Conservation (phyloP, 2,329 filamentous ascomycete genomes). For the Curvularia verruculosa region DNA sequence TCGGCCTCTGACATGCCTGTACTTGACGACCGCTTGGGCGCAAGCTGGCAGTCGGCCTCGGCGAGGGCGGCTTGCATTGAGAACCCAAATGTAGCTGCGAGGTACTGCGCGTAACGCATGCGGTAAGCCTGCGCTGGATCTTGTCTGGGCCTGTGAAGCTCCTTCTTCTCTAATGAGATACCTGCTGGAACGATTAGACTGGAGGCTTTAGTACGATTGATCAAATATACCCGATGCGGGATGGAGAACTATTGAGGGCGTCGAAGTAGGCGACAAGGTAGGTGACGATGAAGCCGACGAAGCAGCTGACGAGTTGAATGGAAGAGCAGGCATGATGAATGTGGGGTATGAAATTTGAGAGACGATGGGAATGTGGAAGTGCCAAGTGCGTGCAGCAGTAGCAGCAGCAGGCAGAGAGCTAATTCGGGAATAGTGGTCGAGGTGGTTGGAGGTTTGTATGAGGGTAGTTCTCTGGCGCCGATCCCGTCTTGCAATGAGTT, state of each 20-base stretch:
- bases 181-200: slow-evolving; percentile 45
- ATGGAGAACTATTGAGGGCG: slow-evolving; percentile 50
- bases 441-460: slow-evolving; percentile 35
- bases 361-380: slow-evolving; percentile 7
- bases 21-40: slow-evolving; percentile 43
- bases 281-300: slow-evolving; percentile 46
- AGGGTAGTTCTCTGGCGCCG: slow-evolving; percentile 41
- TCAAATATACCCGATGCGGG: slow-evolving; percentile 50
- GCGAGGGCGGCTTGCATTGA: slow-evolving; percentile 47
- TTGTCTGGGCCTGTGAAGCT: slow-evolving; percentile 44
- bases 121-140: slow-evolving; percentile 44
- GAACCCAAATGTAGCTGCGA: slow-evolving; percentile 50
- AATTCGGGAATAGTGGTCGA: slow-evolving; percentile 14
- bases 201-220: slow-evolving; percentile 45
- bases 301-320: slow-evolving; percentile 40
- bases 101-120: slow-evolving; percentile 48
- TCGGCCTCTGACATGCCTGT: slow-evolving; percentile 46
- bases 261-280: slow-evolving; percentile 30
- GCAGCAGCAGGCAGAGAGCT: slow-evolving; percentile 15
- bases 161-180: slow-evolving; percentile 36
- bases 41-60: slow-evolving; percentile 46
- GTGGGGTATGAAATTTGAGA: slow-evolving; percentile 18
- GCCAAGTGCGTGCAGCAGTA: slow-evolving; percentile 3
- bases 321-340: slow-evolving; percentile 46
- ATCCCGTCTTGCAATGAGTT: slow-evolving; percentile 34